A percentile compares a stretch with the other conserved stretches of the same genome.
phyloP scores from a whole-genome alignment of 257 asterid genomes.

The Petunia secreta region DNA sequence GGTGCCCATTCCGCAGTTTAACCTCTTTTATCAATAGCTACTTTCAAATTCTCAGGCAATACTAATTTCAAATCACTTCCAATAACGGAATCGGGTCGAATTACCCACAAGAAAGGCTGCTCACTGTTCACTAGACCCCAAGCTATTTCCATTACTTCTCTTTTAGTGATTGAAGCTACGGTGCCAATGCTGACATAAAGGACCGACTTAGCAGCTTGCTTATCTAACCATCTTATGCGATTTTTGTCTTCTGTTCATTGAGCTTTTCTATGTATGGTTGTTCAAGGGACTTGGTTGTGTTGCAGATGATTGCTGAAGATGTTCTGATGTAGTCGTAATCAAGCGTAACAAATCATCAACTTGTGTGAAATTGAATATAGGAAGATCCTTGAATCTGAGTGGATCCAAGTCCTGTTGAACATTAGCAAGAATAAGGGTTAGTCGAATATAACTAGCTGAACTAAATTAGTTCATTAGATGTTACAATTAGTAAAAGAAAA shows the following conservation, averaged over 20 bases:
- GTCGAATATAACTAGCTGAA: neutral
- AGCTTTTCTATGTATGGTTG: neutral
- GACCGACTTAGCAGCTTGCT: conserved; percentile 27
- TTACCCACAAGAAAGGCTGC: conserved; percentile 29
- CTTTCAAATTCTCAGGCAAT: neutral
- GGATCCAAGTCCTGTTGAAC: conserved; percentile 24
- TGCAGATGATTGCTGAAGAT: conserved; percentile 25
- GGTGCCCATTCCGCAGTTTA: conserved; percentile 30
- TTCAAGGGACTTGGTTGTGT: conserved; percentile 13
- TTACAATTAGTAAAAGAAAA: neutral
- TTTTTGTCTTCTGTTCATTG: neutral
- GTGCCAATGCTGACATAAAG: conserved; percentile 30
- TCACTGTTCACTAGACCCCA: conserved; percentile 28
- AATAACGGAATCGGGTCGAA: neutral
- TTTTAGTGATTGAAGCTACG: neutral
- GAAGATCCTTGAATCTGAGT: conserved; percentile 24
- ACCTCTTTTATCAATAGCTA: neutral
- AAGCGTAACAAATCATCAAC: neutral
- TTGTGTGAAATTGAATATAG: neutral
- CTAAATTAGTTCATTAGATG: neutral
- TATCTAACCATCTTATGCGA: conserved; percentile 27
- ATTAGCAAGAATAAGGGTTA: neutral
- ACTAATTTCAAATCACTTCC: neutral
- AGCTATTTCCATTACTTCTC: conserved; percentile 28
- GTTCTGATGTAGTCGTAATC: neutral